phyloP scores from a whole-genome alignment of 2,329 filamentous ascomycete genomes.

The Verticillium zaregamsianum region DNA sequence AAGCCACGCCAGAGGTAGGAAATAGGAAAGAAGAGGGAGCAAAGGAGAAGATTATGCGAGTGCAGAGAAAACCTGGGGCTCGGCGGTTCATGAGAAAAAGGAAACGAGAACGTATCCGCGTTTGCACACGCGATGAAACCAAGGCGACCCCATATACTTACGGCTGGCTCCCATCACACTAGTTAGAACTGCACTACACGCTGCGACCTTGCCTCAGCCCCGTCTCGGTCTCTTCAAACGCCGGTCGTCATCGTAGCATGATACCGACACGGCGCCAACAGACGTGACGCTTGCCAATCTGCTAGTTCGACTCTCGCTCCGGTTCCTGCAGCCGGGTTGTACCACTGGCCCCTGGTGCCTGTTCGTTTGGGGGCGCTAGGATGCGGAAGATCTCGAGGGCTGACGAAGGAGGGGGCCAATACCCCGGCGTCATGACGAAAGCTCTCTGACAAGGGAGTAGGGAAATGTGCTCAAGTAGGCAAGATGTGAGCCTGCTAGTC shows the following conservation, averaged over 20 bases:
- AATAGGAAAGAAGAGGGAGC: slow-evolving; percentile 1
- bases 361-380: neutral
- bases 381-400: neutral
- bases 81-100: neutral
- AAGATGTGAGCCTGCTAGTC: neutral
- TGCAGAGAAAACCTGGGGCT: neutral
- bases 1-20: neutral
- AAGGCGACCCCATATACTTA: neutral
- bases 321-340: slow-evolving; percentile 11
- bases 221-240: neutral
- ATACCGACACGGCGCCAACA: neutral
- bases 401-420: neutral
- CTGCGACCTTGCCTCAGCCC: neutral
- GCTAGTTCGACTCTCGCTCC: neutral
- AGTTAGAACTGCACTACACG: neutral
- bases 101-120: neutral
- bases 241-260: neutral
- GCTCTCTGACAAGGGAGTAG: neutral
- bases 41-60: neutral
- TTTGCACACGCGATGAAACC: neutral
- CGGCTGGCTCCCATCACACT: neutral
- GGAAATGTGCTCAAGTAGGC: neutral
- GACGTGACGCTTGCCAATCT: neutral
- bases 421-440: neutral
- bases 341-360: neutral